Evolutionary conservation across 371 early-diverging fungal species (phyloP), one percentile per base, ranked within the genome.

Genomic region (Dichotomocladium elegans): DNA sequence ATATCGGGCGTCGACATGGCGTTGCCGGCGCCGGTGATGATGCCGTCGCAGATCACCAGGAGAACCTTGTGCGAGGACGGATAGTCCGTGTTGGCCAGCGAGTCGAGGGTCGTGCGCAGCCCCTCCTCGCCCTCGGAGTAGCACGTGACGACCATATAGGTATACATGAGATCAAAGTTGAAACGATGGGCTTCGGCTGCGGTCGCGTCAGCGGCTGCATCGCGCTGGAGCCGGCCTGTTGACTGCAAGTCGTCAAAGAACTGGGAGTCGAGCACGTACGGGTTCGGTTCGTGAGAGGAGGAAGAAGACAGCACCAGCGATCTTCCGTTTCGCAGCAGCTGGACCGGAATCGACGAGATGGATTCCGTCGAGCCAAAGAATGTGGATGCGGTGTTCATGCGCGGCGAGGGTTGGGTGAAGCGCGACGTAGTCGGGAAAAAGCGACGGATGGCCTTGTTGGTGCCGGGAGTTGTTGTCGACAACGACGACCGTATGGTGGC

Each of bases 81-180:
- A 62, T 91, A 93, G 41, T 91, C 87, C 4, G 94, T 92, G 26
- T 73, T 77, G 46, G 89, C 86, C 19, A 98, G 72, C 48, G 94
- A 93, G 61, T 96, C 93, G 17, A 98, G 64, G 19, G 98, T 98
- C 5, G 84, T 83, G 26, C 89, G 80, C 25, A 96, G 64, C 0
- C 91, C 90, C 47, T 87, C 88, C 63, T 84, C 83, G 45, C 92
- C 87, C 70, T 94, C 94, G 17, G 89, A 88, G 66, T 94, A 94
- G 58, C 89, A 88, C 9, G 93, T 90, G 2, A 81, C 87, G 17
- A 87, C 77, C 66, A 85, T 69, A 31, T 77, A 70, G 0, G 79
- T 76, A 47, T 76, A 70, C 21, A 79, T 62, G 9, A 73, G 49
- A 41, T 74, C 66, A 52, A 77, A 77, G 25, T 74, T 75, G 28